phyloP scores from a whole-genome alignment of 805 yeast genomes.

The Metschnikowia amazonensis region DNA sequence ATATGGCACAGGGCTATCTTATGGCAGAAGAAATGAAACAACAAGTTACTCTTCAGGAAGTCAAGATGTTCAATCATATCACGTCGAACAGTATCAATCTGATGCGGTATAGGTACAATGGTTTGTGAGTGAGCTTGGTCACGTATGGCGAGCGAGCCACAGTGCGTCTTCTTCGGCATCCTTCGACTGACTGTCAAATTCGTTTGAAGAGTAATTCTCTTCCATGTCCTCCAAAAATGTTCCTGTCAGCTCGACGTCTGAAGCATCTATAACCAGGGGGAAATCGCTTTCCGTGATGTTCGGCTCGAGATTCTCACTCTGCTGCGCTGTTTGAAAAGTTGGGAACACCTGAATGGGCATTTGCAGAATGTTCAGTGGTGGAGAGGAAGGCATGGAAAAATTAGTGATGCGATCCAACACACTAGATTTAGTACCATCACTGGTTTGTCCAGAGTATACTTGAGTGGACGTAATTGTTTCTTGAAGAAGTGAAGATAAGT shows the following conservation, averaged over 20 bases:
- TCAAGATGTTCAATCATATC: constrained; percentile 6
- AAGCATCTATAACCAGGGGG: constrained; percentile 28
- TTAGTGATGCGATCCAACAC: neutral
- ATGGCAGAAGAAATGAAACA: constrained; percentile 5
- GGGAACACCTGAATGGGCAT: neutral
- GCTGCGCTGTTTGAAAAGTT: neutral
- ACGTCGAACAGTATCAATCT: constrained; percentile 3
- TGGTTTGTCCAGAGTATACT: neutral
- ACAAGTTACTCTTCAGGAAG: neutral
- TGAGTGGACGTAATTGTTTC: constrained; percentile 15
- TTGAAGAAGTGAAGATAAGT: constrained; percentile 14
- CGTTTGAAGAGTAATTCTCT: neutral
- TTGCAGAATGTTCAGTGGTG: constrained; percentile 6
- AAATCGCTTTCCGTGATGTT: neutral
- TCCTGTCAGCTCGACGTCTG: constrained; percentile 31
- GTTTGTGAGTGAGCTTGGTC: neutral
- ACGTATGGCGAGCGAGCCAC: constrained; percentile 12
- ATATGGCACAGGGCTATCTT: constrained; percentile 7
- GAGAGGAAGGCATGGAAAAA: constrained; percentile 12
- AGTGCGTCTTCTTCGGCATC: constrained; percentile 5
- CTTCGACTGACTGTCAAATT: neutral
- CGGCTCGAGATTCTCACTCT: neutral
- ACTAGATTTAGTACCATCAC: neutral
- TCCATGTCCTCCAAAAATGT: constrained; percentile 16
- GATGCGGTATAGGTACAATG: constrained; percentile 3